A percentile compares a stretch with the other conserved stretches of the same genome.
Conservation (phyloP, 192 early-diverging fungal species). For the Funneliformis mosseae region DNA sequence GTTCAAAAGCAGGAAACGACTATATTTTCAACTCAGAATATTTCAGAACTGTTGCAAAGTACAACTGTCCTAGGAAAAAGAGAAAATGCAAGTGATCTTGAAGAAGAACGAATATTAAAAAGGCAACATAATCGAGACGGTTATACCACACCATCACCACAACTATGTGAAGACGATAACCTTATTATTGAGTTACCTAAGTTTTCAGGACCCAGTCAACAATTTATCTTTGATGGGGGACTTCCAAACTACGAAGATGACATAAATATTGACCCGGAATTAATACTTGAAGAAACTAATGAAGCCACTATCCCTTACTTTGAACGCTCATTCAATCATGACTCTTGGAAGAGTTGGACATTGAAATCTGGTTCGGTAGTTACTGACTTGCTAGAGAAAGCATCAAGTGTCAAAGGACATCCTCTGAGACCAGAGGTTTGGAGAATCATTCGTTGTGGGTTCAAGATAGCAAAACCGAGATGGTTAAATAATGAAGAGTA, state of each 20-base stretch:
- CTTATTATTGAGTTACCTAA: constrained; percentile 27
- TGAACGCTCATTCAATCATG: constrained; percentile 6
- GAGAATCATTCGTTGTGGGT: constrained; percentile 20
- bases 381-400: constrained; percentile 15
- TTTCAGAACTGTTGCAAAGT: not conserved
- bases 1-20: constrained; percentile 3
- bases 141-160: constrained; percentile 26
- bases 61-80: not conserved
- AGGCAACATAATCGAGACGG: not conserved
- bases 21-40: not conserved
- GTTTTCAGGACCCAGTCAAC: constrained; percentile 10
- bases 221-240: too few species aligned
- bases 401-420: constrained; percentile 19
- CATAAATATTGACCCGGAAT: constrained; percentile 27
- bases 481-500: constrained; percentile 25
- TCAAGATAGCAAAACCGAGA: constrained; percentile 29
- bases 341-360: constrained; percentile 25
- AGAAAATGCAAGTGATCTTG: constrained; percentile 9
- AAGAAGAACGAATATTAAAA: constrained; percentile 23
- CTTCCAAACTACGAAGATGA: constrained; percentile 29
- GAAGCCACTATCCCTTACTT: constrained; percentile 23
- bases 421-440: constrained; percentile 28
- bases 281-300: constrained; percentile 22
- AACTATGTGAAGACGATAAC: not conserved
- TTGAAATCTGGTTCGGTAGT: constrained; percentile 29